A percentile compares a stretch with the other conserved stretches of the same genome.
These are phyloP conservation scores for Aspergillus diversus DNA, from an alignment of 495 filamentous ascomycete genomes.

Conservation along the genomic window DNA sequence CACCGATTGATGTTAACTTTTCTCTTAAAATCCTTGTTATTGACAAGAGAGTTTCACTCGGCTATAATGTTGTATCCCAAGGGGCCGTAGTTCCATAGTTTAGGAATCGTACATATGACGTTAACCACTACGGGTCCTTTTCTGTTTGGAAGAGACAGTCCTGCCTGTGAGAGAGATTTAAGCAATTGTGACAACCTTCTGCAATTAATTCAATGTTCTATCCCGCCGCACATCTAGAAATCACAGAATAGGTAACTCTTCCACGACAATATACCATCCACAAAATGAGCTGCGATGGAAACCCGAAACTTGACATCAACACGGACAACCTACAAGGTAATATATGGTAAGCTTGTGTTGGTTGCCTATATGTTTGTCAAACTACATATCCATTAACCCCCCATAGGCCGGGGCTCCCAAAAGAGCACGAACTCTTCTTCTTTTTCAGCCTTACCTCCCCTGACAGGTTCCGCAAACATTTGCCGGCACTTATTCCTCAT, in stretches of 20 bases:
- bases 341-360: slow-evolving; percentile 17
- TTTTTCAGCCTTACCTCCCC: slow-evolving; percentile 37
- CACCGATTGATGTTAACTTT: background rate
- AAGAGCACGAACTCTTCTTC: slow-evolving; percentile 32
- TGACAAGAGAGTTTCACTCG: background rate
- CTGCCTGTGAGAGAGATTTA: background rate
- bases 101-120: background rate
- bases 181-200: background rate
- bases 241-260: background rate
- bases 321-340: slow-evolving; percentile 25
- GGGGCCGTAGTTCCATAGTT: background rate
- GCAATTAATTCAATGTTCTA: background rate
- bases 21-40: background rate
- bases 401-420: slow-evolving; percentile 33
- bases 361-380: background rate
- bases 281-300: background rate
- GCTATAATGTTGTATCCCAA: background rate
- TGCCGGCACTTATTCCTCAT: slow-evolving; percentile 22
- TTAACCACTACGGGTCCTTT: background rate
- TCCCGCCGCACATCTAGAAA: background rate
- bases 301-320: background rate
- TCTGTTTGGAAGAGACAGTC: background rate
- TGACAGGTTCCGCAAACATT: slow-evolving; percentile 31
- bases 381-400: slow-evolving; percentile 10
- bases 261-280: background rate